Evolutionary conservation across 1,284 basidiomycete species (phyloP), one percentile per base, ranked within the genome.

Genomic region (Psilocybe mexicana): DNA sequence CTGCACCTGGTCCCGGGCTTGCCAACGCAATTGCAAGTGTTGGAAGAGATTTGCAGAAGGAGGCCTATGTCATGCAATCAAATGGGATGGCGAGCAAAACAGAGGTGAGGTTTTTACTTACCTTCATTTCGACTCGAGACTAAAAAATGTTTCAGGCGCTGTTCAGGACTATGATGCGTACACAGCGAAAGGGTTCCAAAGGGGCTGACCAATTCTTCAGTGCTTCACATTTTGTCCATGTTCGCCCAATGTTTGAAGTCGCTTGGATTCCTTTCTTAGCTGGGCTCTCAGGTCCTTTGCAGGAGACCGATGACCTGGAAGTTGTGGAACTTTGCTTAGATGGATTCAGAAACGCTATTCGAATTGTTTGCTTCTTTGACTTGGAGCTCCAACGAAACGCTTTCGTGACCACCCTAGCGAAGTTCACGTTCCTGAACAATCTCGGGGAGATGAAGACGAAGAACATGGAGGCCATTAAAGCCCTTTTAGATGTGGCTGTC

Each of bases 381-480:
- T 80, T 98, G 65, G 96, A 98, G 71, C 79, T 98, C 26, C 93
- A 97, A 70, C 87, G 96, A 23, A 97, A 98, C 68, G 96, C 95
- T 0, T 98, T 98, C 70, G 93, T 98, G 35, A 94, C 94, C n/a
- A 98, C 96, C 0, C 79, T 98, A n/a, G 88, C 83, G 47, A 98
- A 98, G 72, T 97, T 98, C 72, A 98, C 96, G 0, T 97, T 96
- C 80, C 79, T 98, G 61, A 97, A 93, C 73, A 98, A 98, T 69
- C 76, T 98, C 6, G 93, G 93, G 55, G 96, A 98, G 79, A 98
- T 98, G 96, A 96, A 94, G 76, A 84, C 93, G 40, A 98, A 98
- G 79, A 98, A 98, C 70, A 96, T 98, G 85, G 96, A 98, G 70
- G 96, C 96, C 2, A 97, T 98, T 76, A 98, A 97, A 74, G 79